A percentile compares a stretch with the other conserved stretches of the same genome.
Evolutionary conservation across 2,329 filamentous ascomycete species (phyloP).

Genomic region (Rugonectria rugulosa): DNA sequence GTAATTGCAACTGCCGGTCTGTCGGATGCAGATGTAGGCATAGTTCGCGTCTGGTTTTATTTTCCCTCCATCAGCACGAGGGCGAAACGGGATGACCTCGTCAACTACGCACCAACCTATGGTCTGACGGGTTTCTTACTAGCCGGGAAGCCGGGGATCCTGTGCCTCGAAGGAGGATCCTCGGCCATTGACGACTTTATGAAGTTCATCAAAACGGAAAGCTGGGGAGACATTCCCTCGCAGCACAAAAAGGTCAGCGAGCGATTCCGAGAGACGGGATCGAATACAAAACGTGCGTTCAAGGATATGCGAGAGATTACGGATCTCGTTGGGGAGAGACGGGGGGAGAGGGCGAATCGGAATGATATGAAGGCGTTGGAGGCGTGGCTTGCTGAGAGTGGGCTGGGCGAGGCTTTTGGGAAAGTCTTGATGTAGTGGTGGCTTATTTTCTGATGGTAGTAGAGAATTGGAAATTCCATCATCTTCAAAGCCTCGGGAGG

Average conservation of each 20-base stretch:
- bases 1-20: not conserved
- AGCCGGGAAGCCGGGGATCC: slow-evolving; percentile 65
- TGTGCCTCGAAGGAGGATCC: slow-evolving; percentile 60
- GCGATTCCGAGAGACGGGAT: slow-evolving; percentile 52
- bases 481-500: too few relatives aligned
- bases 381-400: slow-evolving; percentile 52
- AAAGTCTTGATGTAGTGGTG: slow-evolving; percentile 39
- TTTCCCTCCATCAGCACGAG: slow-evolving; percentile 68
- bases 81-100: slow-evolving; percentile 64
- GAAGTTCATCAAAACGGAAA: slow-evolving; percentile 69
- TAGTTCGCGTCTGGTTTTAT: slow-evolving; percentile 68
- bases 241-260: slow-evolving; percentile 71
- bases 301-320: slow-evolving; percentile 66
- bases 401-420: slow-evolving; percentile 35
- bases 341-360: slow-evolving; percentile 58
- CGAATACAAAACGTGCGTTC: slow-evolving; percentile 51
- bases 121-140: slow-evolving; percentile 65
- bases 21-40: slow-evolving; percentile 25
- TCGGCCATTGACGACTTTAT: slow-evolving; percentile 63
- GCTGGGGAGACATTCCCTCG: slow-evolving; percentile 68
- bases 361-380: slow-evolving; percentile 62
- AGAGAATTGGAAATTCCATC: too few relatives aligned
- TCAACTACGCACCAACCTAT: slow-evolving; percentile 60
- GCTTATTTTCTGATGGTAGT: too few relatives aligned
- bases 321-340: slow-evolving; percentile 54